Percentiles rank a stretch among this genome's conserved stretches.
These are phyloP conservation scores for Grosmannia clavigera DNA, from an alignment of 2,329 filamentous ascomycete species.

Conservation along the genomic window DNA sequence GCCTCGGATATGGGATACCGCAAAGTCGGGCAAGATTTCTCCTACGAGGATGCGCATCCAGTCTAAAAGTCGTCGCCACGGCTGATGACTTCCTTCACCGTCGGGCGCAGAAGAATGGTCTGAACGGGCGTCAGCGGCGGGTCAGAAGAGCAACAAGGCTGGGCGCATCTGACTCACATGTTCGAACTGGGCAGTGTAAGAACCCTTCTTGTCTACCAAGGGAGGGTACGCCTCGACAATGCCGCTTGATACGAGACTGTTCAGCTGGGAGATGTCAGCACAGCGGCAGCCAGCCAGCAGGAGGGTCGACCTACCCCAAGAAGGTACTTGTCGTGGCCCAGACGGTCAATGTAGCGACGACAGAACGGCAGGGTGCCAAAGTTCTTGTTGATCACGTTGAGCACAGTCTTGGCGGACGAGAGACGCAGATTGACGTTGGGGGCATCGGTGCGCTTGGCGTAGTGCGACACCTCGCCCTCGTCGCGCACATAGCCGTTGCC, in stretches of 20 bases:
- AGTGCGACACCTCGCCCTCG: constrained; percentile 84
- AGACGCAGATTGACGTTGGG: constrained; percentile 65
- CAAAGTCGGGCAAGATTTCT: not conserved
- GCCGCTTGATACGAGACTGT: constrained; percentile 69
- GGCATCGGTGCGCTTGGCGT: constrained; percentile 62
- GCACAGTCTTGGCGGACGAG: constrained; percentile 70
- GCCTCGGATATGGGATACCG: not conserved
- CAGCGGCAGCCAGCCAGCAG: not conserved
- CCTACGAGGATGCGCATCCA: not conserved
- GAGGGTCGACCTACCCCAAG: constrained; percentile 54
- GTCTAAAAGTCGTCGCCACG: constrained; percentile 70
- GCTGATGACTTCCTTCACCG: constrained; percentile 77
- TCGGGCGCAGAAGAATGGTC: constrained; percentile 68
- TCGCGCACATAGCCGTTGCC: constrained; percentile 80
- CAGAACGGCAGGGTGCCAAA: constrained; percentile 90
- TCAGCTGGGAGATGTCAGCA: constrained; percentile 46
- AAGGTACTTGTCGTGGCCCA: constrained; percentile 92
- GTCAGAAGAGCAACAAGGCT: not conserved
- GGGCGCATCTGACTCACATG: constrained; percentile 51
- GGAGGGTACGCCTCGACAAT: constrained; percentile 88
- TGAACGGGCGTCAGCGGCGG: constrained; percentile 20
- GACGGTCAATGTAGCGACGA: constrained; percentile 75
- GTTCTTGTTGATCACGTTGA: constrained; percentile 90
- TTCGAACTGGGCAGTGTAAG: constrained; percentile 88
- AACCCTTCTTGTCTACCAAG: constrained; percentile 82